Base-by-base conservation (phyloP, 2,329 filamentous ascomycete genomes). In the Calonectria ilicicola region DNA sequence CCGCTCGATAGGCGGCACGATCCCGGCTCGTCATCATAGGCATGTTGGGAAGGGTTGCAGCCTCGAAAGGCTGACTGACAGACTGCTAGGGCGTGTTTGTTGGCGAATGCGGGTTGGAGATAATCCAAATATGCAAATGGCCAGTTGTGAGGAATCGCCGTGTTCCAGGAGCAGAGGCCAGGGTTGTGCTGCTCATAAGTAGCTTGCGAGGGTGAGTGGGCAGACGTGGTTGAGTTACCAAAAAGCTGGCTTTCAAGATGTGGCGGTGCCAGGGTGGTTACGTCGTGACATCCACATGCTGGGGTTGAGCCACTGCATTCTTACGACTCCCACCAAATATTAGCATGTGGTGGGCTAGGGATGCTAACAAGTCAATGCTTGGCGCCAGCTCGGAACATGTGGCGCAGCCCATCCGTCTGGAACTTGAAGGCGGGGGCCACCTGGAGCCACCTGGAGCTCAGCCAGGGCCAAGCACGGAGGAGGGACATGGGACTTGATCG, bases 1-100 rank as follows among this genome's bases (percentile, higher is more conserved):
- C 85, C 73, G 82, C 81, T 67, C 85, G 80, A 72, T 87, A 87
- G 65, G 81, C 80, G 78, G 81, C 80, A 70, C 82, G 84, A 73
- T 84, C 85, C 73, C 80, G 80, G 47, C 77, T 60, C 26, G 81
- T 82, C 75, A 86, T 81, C 35, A 80, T 23, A 40, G 80, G 80
- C 83, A 84, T 84, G 68, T 69, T 72, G 78, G n/a, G 65, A 71
- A 69, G 68, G 68, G 73, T 70, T 29, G 80, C 79, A 81, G 81
- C 77, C 78, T 76, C 76, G 56, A 58, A 46, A 77, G 78, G 77
- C 77, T 80, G 79, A 69, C 76, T 79, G 67, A 75, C 73, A 27
- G 58, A 58, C 40, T 49, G 44, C 47, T 29, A 10, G 38, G 40
- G 46, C 12, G 67, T 56, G 67, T 27, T 23, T 29, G 29, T 42